A percentile compares a stretch with the other conserved stretches of the same genome.
These are phyloP conservation scores for Symbiodinium natans DNA, from an alignment of 73 alveolate species.

Conservation along the genomic window DNA sequence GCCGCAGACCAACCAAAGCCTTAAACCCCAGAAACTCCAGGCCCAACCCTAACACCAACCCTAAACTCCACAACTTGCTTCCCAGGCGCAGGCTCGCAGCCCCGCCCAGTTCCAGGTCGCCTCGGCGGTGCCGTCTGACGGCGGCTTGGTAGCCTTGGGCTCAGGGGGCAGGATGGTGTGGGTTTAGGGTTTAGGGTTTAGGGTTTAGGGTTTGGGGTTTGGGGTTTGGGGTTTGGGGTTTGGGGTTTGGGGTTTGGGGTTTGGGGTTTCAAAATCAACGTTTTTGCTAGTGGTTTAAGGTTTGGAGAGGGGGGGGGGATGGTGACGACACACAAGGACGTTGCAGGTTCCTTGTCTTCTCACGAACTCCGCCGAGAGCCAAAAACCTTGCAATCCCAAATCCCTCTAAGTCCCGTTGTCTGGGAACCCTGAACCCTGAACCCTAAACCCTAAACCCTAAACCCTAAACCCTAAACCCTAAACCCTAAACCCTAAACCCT, in stretches of 20 bases:
- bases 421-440: too few species aligned
- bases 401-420: too few species aligned
- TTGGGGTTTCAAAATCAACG: not conserved
- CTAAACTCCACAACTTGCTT: not conserved
- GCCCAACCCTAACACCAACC: not conserved
- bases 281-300: not conserved
- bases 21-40: not conserved
- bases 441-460: too few species aligned
- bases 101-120: slow-evolving; percentile 83
- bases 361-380: too few species aligned
- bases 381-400: too few species aligned
- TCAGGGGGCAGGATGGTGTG: not conserved
- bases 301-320: too few species aligned
- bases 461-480: too few species aligned
- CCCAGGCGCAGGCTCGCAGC: slow-evolving; percentile 24
- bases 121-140: not conserved
- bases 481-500: too few species aligned
- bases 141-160: not conserved
- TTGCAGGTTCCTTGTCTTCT: too few species aligned
- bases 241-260: not conserved
- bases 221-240: not conserved
- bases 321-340: too few species aligned
- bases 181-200: not conserved
- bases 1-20: too few species aligned
- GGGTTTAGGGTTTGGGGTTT: not conserved